phyloP scores from a whole-genome alignment of 768 basidiomycete genomes.

The Leccinum longicurvipes region DNA sequence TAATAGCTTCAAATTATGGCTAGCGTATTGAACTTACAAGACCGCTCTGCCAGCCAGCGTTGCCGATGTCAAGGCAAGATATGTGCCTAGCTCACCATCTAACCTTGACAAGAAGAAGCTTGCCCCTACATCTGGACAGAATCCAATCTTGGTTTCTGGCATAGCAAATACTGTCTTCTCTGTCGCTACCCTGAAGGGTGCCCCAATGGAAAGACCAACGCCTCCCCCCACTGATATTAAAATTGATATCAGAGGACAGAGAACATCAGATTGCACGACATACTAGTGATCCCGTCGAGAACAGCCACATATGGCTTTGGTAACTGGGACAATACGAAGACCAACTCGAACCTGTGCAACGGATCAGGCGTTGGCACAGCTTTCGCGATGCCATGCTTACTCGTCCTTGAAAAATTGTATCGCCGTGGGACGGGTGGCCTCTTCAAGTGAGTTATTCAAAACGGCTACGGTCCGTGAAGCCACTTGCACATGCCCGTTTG shows the following conservation, averaged over 20 bases:
- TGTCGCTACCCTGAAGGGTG: conserved; percentile 89
- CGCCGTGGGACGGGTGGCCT: conserved; percentile 56
- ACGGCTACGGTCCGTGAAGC: conserved; percentile 43
- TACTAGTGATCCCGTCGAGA: conserved; percentile 90
- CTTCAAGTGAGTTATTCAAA: conserved; percentile 46
- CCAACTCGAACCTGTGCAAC: conserved; percentile 67
- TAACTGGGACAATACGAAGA: conserved; percentile 65
- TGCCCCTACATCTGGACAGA: conserved; percentile 90
- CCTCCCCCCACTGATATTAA: conserved; percentile 84
- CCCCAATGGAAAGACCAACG: conserved; percentile 80
- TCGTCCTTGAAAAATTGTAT: conserved; percentile 89
- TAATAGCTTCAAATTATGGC: conserved; percentile 5
- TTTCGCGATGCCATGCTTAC: conserved; percentile 43
- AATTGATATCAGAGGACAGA: conserved; percentile 1
- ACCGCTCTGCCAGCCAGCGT: conserved; percentile 73
- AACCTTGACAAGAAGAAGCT: conserved; percentile 85
- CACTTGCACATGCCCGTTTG: background rate
- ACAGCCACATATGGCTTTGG: conserved; percentile 89
- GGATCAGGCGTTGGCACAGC: conserved; percentile 9
- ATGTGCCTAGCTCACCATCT: conserved; percentile 93
- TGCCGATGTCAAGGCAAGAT: conserved; percentile 82
- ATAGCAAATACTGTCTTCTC: conserved; percentile 90
- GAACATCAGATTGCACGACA: conserved; percentile 27
- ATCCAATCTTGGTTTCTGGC: conserved; percentile 95
- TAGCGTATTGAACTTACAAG: conserved; percentile 56